These are phyloP conservation scores for Trypanosoma scelopori DNA, from an alignment of 208 protist genomes.

Conservation along the genomic window DNA sequence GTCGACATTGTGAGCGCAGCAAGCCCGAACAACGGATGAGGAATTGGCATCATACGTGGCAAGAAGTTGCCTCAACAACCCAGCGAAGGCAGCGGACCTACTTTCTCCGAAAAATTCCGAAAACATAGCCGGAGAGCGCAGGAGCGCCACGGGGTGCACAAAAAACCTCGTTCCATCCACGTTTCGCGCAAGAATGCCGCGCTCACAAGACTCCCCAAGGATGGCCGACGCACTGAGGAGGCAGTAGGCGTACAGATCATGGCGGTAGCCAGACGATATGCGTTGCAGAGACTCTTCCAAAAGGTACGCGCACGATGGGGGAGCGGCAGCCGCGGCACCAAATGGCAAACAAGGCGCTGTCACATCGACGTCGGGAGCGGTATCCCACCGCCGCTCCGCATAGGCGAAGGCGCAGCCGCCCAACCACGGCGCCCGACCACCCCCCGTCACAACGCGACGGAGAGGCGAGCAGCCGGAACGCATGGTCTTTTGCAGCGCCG, in stretches of 20 bases:
- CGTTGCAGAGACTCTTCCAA: constrained; percentile 10
- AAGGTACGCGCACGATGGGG: not conserved
- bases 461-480: not conserved
- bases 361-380: not conserved
- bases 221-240: constrained; percentile 14
- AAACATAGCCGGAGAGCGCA: constrained; percentile 20
- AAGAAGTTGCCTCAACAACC: constrained; percentile 22
- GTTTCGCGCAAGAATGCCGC: constrained; percentile 8
- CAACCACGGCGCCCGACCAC: not conserved
- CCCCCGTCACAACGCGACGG: not conserved
- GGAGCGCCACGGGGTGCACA: constrained; percentile 16
- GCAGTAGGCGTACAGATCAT: constrained; percentile 24
- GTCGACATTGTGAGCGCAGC: constrained; percentile 4
- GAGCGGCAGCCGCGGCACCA: not conserved
- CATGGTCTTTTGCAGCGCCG: too few relatives aligned
- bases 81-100: constrained; percentile 12
- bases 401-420: not conserved
- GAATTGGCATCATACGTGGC: not conserved
- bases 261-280: constrained; percentile 18
- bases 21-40: constrained; percentile 8
- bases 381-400: not conserved
- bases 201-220: not conserved
- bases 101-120: constrained; percentile 19
- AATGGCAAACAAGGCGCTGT: constrained; percentile 9
- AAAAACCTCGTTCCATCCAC: constrained; percentile 16